A percentile compares a stretch with the other conserved stretches of the same genome.
phyloP scores from a whole-genome alignment of 345 rosid species.

The Angophora floribunda region DNA sequence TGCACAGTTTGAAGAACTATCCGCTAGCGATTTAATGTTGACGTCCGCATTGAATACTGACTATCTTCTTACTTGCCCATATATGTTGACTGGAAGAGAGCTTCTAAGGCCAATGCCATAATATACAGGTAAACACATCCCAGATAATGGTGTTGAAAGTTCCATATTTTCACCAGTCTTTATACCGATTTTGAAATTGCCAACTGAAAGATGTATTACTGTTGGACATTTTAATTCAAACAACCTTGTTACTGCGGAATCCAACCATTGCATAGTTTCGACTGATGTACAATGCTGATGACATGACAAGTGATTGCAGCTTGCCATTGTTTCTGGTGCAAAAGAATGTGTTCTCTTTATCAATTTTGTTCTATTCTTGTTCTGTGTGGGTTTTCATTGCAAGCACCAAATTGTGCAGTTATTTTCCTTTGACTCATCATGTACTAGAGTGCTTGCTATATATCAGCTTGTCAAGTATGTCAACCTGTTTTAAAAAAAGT shows the following conservation, averaged over 20 bases:
- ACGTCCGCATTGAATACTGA: slow-evolving; percentile 84
- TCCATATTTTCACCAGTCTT: background rate
- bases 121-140: slow-evolving; percentile 55
- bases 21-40: slow-evolving; percentile 75
- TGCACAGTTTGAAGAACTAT: slow-evolving; percentile 92
- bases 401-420: background rate
- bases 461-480: background rate
- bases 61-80: slow-evolving; percentile 91
- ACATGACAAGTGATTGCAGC: background rate
- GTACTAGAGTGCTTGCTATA: background rate
- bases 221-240: background rate
- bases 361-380: background rate
- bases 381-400: background rate
- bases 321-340: background rate
- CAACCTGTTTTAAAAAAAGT: background rate
- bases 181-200: background rate
- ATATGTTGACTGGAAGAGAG: slow-evolving; percentile 85
- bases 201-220: background rate
- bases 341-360: background rate
- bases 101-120: slow-evolving; percentile 80
- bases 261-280: background rate
- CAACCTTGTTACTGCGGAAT: background rate
- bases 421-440: background rate
- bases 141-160: background rate
- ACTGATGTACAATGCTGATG: background rate